Evolutionary conservation across 257 asterid genomes (phyloP), one percentile per base, ranked within the genome.

Genomic region (Thymus mandschuricus): DNA sequence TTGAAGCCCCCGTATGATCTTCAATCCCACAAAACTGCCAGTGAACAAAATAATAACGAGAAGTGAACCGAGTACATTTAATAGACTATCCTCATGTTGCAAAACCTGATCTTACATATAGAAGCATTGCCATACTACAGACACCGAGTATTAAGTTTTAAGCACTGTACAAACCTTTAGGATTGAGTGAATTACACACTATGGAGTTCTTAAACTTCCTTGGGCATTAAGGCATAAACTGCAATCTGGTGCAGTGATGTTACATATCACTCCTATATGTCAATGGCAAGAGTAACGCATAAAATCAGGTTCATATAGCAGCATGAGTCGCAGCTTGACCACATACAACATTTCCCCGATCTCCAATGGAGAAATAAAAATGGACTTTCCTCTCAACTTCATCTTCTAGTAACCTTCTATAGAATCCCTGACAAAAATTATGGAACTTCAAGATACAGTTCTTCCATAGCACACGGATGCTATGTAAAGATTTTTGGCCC

Each of bases 391-490:
- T 33, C 10, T 11, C 28, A 38, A n/a, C 45, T 51, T 33, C n/a
- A 70, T 51, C 60, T 43, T 48, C 60, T 35, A 35, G 43, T 54
- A 27, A 54, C 21, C 71, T 66, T 50, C 34, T 10, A 30, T 12
- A 57, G n/a, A 80, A 75, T 60, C 62, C 58, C 68, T 52, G 33
- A 52, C 61, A 57, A 64, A 38, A 75, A 62, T 56, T 6, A 41
- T 12, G 58, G 68, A 35, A 43, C 49, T 54, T 88, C 87, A 89
- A 62, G 90, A 87, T 66, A 89, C 92, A 69, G 95, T 87, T 76
- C 95, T 74, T 61, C 96, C 96, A 64, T 87, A 89, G 80, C 96
- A 89, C 49, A 89, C 79, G 6, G 95, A 89, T 21, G 96, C 95
- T 64, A 89, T 79, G 81, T 89, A 89, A 73, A 89, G 92, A 75